These are phyloP conservation scores for Kernera saxatilis DNA, from an alignment of 345 rosid genomes.

Conservation along the genomic window DNA sequence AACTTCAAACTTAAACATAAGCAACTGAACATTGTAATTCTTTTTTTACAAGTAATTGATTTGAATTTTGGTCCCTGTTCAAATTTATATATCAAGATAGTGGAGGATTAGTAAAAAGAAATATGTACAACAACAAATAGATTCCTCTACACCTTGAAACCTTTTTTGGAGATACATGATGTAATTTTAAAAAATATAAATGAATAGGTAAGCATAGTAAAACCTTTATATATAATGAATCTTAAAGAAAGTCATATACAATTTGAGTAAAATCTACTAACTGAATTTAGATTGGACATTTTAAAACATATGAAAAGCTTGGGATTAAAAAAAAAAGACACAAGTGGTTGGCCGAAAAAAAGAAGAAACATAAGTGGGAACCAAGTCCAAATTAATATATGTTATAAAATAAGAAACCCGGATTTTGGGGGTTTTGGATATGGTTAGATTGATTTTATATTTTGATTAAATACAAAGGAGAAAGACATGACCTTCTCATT, in stretches of 20 bases:
- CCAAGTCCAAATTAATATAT: slow-evolving; percentile 6
- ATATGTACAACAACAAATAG: not conserved
- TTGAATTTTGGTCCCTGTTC: not conserved
- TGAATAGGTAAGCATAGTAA: not conserved
- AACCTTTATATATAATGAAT: not conserved
- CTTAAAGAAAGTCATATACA: not conserved
- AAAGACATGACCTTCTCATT: slow-evolving; percentile 4
- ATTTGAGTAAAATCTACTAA: not conserved
- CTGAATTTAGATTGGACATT: not conserved
- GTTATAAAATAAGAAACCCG: slow-evolving; percentile 7
- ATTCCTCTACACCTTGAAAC: not conserved
- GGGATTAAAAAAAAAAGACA: not conserved
- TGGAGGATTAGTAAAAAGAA: not conserved
- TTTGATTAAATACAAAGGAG: not conserved
- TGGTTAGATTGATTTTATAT: slow-evolving; percentile 13
- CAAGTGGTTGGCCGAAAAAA: slow-evolving; percentile 12
- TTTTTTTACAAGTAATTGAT: not conserved
- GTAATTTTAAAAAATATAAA: not conserved
- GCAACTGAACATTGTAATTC: not conserved
- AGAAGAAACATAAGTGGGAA: slow-evolving; percentile 17
- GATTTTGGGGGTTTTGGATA: slow-evolving; percentile 22
- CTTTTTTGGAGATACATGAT: not conserved
- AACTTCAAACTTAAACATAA: not conserved
- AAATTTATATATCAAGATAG: not conserved
- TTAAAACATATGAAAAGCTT: not conserved